Evolutionary conservation across 1,284 basidiomycete genomes (phyloP).

Genomic region (Volvariella volvacea): DNA sequence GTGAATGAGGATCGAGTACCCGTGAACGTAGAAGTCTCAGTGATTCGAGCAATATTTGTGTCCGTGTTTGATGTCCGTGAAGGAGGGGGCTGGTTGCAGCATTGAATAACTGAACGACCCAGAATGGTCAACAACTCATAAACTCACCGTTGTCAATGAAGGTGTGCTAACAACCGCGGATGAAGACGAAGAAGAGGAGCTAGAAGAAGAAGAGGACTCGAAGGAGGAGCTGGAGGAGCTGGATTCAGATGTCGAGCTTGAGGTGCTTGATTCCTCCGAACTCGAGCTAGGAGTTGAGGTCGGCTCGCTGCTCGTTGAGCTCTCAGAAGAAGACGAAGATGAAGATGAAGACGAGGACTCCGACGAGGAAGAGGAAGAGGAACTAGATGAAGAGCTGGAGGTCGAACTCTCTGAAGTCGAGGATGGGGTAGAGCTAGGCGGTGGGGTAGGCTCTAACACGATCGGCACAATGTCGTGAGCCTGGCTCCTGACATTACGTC

Average conservation of each 20-base stretch:
- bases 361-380: background rate
- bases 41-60: background rate
- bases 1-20: background rate
- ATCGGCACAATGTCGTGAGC: too few relatives aligned
- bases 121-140: background rate
- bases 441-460: too few relatives aligned
- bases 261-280: background rate
- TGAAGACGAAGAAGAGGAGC: background rate
- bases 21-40: background rate
- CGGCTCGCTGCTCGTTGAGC: background rate
- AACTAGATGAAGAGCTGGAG: background rate
- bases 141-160: too few relatives aligned
- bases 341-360: background rate
- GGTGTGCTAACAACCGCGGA: too few relatives aligned
- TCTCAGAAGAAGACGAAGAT: background rate
- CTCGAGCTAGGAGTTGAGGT: background rate
- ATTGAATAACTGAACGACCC: background rate
- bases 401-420: too few relatives aligned
- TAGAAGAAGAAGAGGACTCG: background rate
- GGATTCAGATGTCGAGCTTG: background rate
- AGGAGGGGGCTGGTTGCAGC: background rate
- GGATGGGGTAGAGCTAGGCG: too few relatives aligned
- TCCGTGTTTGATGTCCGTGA: background rate
- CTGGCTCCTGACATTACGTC: too few relatives aligned
- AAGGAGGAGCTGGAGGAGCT: background rate